Evolutionary conservation across 2,329 filamentous ascomycete genomes (phyloP).

Genomic region (Trichoderma arundinaceum): DNA sequence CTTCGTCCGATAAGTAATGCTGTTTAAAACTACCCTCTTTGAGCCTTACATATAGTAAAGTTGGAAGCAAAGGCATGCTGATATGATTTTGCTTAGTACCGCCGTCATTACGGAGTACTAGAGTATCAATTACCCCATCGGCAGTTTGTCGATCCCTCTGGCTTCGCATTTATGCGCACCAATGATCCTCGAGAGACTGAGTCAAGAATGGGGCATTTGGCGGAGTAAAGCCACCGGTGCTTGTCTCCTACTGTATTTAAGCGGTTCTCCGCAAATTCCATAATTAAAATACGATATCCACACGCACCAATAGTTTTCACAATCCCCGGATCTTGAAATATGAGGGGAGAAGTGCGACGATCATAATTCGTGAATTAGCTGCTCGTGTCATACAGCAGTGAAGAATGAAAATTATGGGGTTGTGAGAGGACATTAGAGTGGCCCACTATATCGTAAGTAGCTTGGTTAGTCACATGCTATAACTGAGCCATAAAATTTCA

Average conservation of each 20-base stretch:
- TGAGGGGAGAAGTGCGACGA: background rate
- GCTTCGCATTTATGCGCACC: slow-evolving; percentile 5
- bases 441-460: background rate
- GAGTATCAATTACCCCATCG: background rate
- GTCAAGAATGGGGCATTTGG: slow-evolving; percentile 12
- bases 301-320: slow-evolving; percentile 13
- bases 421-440: background rate
- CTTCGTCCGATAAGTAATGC: background rate
- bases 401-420: background rate
- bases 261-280: slow-evolving; percentile 17
- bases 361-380: background rate
- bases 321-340: background rate
- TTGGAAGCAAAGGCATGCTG: background rate
- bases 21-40: background rate
- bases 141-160: slow-evolving; percentile 7
- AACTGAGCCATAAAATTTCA: background rate
- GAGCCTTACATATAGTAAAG: background rate
- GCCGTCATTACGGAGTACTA: background rate
- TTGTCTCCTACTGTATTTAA: background rate
- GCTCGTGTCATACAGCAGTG: background rate
- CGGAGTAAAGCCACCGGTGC: background rate
- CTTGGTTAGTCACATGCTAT: background rate
- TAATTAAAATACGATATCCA: background rate
- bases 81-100: background rate
- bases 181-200: slow-evolving; percentile 2